Percentiles rank a stretch among this genome's conserved stretches.
Conservation (phyloP, 2,329 filamentous ascomycete genomes). For the Onygenales sp. region DNA sequence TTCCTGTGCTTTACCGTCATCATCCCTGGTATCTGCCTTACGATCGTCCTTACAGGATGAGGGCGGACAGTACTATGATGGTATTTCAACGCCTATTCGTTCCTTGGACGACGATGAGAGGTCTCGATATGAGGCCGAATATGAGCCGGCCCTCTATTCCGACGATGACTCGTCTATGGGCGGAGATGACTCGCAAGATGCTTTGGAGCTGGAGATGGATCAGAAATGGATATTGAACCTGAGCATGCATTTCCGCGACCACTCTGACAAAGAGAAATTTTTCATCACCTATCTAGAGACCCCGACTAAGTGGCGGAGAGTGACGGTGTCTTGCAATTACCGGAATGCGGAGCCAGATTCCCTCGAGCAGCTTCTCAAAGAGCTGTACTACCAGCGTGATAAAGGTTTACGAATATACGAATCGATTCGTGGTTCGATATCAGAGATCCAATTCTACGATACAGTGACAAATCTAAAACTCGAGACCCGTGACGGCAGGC, state of each 20-base stretch:
- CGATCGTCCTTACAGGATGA: no score
- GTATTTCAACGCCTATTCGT: conserved; percentile 14
- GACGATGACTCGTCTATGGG: conserved; percentile 3
- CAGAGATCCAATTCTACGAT: conserved; percentile 92
- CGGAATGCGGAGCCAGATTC: conserved; percentile 69
- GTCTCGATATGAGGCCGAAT: neutral
- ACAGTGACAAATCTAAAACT: conserved; percentile 94
- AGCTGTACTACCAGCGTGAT: conserved; percentile 74
- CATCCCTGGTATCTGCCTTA: no score
- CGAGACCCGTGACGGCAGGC: conserved; percentile 73
- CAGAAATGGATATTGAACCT: conserved; percentile 90
- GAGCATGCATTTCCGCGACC: conserved; percentile 95
- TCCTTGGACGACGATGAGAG: conserved; percentile 8
- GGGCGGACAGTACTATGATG: conserved; percentile 17
- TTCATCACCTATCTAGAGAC: conserved; percentile 88
- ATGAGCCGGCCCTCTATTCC: conserved; percentile 5
- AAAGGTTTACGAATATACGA: conserved; percentile 92
- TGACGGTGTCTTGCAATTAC: conserved; percentile 93
- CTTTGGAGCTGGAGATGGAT: conserved; percentile 71
- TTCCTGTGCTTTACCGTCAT: no score
- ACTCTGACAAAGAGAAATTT: conserved; percentile 90
- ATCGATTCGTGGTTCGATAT: conserved; percentile 80
- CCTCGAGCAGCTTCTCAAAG: conserved; percentile 71
- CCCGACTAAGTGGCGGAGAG: conserved; percentile 69
- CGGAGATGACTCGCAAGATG: conserved; percentile 20